Conservation (phyloP, 257 asterid species). For the Leonotis leonurus region DNA sequence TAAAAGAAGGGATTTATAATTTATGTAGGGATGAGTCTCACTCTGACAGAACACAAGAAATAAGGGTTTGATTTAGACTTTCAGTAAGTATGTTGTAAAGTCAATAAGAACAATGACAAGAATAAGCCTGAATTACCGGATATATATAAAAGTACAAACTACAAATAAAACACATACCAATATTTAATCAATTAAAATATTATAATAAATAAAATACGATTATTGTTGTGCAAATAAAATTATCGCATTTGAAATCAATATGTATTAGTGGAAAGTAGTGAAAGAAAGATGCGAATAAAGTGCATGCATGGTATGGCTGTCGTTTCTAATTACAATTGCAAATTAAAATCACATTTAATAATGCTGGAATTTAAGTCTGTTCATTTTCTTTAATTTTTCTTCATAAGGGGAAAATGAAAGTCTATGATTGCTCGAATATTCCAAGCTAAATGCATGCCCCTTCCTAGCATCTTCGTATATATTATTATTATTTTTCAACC, state of each 20-base stretch:
- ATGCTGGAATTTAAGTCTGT: neutral
- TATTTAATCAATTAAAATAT: too few species aligned
- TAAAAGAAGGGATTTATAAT: neutral
- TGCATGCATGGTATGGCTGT: neutral
- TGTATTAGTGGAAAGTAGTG: slow-evolving; percentile 6
- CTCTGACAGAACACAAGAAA: slow-evolving; percentile 5
- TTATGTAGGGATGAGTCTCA: neutral
- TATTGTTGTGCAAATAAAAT: too few species aligned
- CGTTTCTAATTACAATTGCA: neutral
- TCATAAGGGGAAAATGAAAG: neutral
- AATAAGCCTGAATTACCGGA: neutral
- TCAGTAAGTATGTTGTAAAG: neutral
- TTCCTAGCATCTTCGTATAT: neutral
- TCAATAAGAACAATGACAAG: slow-evolving; percentile 1
- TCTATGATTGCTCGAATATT: neutral
- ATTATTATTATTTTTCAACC: too few species aligned
- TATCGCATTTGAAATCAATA: neutral
- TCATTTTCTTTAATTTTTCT: neutral
- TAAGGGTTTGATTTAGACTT: slow-evolving; percentile 12
- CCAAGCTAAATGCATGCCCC: slow-evolving; percentile 16
- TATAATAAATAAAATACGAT: too few species aligned
- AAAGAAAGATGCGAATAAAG: neutral
- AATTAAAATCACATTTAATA: neutral
- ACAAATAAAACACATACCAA: neutral
- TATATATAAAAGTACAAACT: neutral